Percentiles rank a stretch among this genome's conserved stretches.
Conservation (phyloP, 2,329 filamentous ascomycete species). For the Fusarium vanettenii region DNA sequence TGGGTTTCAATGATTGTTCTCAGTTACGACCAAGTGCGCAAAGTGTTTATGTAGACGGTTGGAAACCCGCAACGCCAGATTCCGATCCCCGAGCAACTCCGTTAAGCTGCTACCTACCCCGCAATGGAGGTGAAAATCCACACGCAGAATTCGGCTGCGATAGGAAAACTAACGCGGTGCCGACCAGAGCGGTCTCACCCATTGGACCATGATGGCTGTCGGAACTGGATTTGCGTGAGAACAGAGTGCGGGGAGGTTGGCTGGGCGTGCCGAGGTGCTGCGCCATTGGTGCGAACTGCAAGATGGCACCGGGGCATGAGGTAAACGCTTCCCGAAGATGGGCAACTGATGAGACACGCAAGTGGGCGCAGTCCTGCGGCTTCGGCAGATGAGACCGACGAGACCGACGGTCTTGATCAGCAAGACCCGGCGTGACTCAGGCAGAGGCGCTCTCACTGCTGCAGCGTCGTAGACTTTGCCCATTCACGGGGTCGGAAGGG, state of each 20-base stretch:
- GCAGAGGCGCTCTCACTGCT: conserved; percentile 1
- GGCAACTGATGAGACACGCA: conserved; percentile 22
- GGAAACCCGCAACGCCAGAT: conserved; percentile 37
- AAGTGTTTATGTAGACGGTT: conserved; percentile 40
- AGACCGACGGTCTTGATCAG: conserved; percentile 24
- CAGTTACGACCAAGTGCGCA: conserved; percentile 16
- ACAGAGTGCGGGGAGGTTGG: conserved; percentile 23
- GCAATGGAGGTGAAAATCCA: conserved; percentile 44
- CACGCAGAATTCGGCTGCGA: conserved; percentile 33
- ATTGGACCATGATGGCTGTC: conserved; percentile 29
- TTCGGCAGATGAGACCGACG: conserved; percentile 39
- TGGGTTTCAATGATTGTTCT: conserved; percentile 16
- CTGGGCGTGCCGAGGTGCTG: conserved; percentile 35
- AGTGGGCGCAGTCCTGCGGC: conserved; percentile 14
- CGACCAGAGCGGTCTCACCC: conserved; percentile 11
- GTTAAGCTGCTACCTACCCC: conserved; percentile 38
- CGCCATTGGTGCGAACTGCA: conserved; percentile 38
- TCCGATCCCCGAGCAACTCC: conserved; percentile 47
- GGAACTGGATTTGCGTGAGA: conserved; percentile 24
- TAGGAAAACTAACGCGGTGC: conserved; percentile 39
- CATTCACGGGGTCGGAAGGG: conserved; percentile 25
- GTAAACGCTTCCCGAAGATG: conserved; percentile 9
- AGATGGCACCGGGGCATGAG: conserved; percentile 20
- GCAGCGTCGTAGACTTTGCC: not conserved
- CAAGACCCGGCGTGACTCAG: conserved; percentile 30